These are phyloP conservation scores for Penicillium sp. DNA, from an alignment of 2,329 filamentous ascomycete species.

Conservation along the genomic window DNA sequence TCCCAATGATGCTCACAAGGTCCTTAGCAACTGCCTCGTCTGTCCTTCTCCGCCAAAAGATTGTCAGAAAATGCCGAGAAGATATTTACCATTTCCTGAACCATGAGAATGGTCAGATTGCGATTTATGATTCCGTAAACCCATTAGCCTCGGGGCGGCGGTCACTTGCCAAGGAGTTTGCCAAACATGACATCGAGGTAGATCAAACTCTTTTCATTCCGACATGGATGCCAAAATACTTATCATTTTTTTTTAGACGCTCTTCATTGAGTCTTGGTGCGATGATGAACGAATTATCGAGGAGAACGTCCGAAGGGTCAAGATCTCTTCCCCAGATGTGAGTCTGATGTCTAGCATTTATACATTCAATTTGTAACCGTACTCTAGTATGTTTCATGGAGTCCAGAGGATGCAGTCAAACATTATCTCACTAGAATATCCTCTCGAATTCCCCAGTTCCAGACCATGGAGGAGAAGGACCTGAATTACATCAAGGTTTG, in stretches of 20 bases:
- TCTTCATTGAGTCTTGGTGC: constrained; percentile 96
- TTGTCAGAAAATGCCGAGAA: constrained; percentile 93
- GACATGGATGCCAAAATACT: not conserved
- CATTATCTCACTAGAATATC: constrained; percentile 89
- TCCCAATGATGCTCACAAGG: constrained; percentile 18
- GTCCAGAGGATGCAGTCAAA: constrained; percentile 84
- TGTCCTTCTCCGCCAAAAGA: constrained; percentile 93
- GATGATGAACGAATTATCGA: constrained; percentile 91
- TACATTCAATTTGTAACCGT: constrained; percentile 7
- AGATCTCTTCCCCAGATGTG: constrained; percentile 95
- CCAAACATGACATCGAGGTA: constrained; percentile 93
- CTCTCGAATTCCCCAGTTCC: constrained; percentile 89
- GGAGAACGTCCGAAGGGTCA: constrained; percentile 95
- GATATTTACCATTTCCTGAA: constrained; percentile 97
- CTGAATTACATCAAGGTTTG: constrained; percentile 86
- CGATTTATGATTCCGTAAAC: constrained; percentile 98
- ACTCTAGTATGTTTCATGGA: constrained; percentile 79
- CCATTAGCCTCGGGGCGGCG: constrained; percentile 78
- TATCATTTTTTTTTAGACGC: constrained; percentile 60
- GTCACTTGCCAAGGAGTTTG: constrained; percentile 89
- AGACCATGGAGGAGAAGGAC: constrained; percentile 92
- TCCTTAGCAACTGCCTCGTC: constrained; percentile 72
- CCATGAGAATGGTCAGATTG: constrained; percentile 95
- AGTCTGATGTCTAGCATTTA: constrained; percentile 33
- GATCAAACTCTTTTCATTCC: constrained; percentile 10